A percentile compares a stretch with the other conserved stretches of the same genome.
Evolutionary conservation across 2,329 filamentous ascomycete species (phyloP).

Genomic region (Lomentospora prolificans): DNA sequence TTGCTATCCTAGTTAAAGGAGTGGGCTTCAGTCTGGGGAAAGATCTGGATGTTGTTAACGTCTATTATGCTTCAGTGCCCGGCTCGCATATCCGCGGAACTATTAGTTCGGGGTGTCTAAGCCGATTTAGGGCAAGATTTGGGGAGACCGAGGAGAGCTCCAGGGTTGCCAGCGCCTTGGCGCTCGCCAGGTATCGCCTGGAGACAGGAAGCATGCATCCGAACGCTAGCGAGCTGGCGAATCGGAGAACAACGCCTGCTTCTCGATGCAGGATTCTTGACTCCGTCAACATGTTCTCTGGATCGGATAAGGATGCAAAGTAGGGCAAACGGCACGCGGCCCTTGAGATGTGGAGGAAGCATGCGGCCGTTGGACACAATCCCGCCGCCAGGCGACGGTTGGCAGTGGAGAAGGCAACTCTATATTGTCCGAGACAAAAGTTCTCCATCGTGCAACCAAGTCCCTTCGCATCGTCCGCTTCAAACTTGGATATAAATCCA

Average conservation of each 20-base stretch:
- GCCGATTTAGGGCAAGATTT: too few relatives aligned
- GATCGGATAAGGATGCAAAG: not conserved
- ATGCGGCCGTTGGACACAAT: not conserved
- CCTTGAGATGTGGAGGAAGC: not conserved
- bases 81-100: too few relatives aligned
- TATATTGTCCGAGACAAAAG: too few relatives aligned
- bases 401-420: too few relatives aligned
- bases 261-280: not conserved
- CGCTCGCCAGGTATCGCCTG: too few relatives aligned
- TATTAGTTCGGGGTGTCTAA: slow-evolving; percentile 3
- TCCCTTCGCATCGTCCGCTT: not conserved
- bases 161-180: too few relatives aligned
- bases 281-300: not conserved
- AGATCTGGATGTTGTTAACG: too few relatives aligned
- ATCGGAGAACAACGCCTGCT: not conserved
- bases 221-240: not conserved
- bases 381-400: not conserved
- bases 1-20: too few relatives aligned
- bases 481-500: not conserved
- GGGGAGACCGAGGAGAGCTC: too few relatives aligned
- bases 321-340: not conserved
- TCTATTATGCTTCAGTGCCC: too few relatives aligned
- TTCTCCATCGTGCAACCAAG: too few relatives aligned
- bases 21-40: too few relatives aligned
- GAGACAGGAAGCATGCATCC: slow-evolving; percentile 5